phyloP scores from a whole-genome alignment of 148 eudicot genomes.

The Cornus florida region DNA sequence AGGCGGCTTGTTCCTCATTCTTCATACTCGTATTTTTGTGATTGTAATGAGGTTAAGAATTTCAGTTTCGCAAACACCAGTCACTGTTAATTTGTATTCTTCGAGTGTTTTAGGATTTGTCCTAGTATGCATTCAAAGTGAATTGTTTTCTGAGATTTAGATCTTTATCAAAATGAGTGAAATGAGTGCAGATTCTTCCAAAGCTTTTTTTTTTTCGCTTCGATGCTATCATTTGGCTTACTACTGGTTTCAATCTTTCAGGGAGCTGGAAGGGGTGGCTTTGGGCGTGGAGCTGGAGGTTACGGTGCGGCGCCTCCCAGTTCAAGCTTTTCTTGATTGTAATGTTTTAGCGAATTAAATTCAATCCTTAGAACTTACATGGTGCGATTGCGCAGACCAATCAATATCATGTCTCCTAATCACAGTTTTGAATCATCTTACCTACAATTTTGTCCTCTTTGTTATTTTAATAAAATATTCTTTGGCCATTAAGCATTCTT shows the following conservation, averaged over 20 bases:
- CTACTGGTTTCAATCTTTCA: constrained; percentile 27
- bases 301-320: constrained; percentile 55
- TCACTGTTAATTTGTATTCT: not conserved
- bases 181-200: not conserved
- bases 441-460: not conserved
- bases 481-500: no score
- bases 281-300: constrained; percentile 79
- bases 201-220: not conserved
- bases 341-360: not conserved
- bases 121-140: not conserved
- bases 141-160: no score
- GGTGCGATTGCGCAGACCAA: not conserved
- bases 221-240: not conserved
- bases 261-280: constrained; percentile 60
- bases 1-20: no score
- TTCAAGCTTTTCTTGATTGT: constrained; percentile 27
- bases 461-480: no score
- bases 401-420: not conserved
- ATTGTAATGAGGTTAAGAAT: no score
- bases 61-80: no score
- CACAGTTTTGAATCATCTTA: not conserved
- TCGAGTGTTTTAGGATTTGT: not conserved
- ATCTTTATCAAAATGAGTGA: not conserved
- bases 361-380: not conserved
- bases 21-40: no score